These are phyloP conservation scores for Leccinum fibrillosum DNA, from an alignment of 768 basidiomycete genomes.

Conservation along the genomic window DNA sequence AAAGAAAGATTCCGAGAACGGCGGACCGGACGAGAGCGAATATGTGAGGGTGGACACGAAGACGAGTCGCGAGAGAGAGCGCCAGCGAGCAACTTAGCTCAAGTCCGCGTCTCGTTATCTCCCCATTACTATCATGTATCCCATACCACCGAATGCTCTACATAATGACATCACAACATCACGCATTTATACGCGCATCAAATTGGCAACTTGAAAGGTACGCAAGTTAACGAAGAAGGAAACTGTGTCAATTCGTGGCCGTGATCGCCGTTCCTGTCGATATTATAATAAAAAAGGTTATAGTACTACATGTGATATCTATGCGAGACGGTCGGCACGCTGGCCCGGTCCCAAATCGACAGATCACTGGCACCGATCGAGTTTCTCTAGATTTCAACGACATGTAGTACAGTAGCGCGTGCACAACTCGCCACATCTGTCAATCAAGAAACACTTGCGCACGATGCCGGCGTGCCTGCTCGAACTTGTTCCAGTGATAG, in stretches of 20 bases:
- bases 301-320: not conserved
- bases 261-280: not conserved
- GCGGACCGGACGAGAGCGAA: slow-evolving; percentile 58
- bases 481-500: too few species aligned
- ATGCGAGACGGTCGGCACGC: not conserved
- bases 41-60: slow-evolving; percentile 82
- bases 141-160: slow-evolving; percentile 4
- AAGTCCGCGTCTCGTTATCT: not conserved
- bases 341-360: not conserved
- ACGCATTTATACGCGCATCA: not conserved
- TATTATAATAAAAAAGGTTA: not conserved
- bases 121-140: not conserved
- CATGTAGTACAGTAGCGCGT: not conserved
- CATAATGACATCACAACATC: not conserved
- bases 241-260: not conserved
- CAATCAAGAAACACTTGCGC: not conserved
- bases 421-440: not conserved
- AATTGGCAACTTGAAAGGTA: not conserved
- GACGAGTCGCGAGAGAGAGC: slow-evolving; percentile 50
- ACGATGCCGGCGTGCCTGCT: not conserved
- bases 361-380: not conserved
- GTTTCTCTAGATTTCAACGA: not conserved
- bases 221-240: not conserved
- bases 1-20: slow-evolving; percentile 53
- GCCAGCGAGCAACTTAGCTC: slow-evolving; percentile 21